phyloP scores from a whole-genome alignment of 106 monocot genomes.

The Dioscorea zingiberensis region DNA sequence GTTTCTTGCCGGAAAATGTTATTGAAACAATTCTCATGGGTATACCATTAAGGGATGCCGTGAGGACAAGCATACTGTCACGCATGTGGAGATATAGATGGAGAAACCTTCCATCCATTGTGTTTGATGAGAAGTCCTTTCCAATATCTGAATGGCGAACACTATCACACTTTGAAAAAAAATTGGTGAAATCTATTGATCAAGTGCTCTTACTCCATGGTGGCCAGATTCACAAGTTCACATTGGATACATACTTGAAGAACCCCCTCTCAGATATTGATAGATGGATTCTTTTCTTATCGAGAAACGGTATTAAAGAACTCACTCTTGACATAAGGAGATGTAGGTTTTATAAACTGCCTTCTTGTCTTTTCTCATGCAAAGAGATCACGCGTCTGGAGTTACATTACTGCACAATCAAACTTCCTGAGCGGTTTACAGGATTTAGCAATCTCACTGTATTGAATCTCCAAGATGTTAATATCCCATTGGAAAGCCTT shows the following conservation, averaged over 20 bases:
- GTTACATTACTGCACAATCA: too few species aligned
- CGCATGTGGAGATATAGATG: too few species aligned
- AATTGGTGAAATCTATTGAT: too few species aligned
- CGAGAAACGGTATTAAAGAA: conserved; percentile 18
- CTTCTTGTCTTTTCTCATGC: conserved; percentile 5
- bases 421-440: too few species aligned
- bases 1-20: not conserved
- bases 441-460: too few species aligned
- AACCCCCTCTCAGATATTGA: too few species aligned
- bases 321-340: not conserved
- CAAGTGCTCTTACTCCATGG: too few species aligned
- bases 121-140: not conserved
- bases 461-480: not conserved
- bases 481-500: not conserved
- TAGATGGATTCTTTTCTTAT: too few species aligned
- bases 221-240: too few species aligned
- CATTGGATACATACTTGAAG: too few species aligned
- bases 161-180: conserved; percentile 1
- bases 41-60: conserved; percentile 2
- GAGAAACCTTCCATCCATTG: not conserved
- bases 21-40: not conserved
- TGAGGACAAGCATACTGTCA: too few species aligned
- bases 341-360: conserved; percentile 1
- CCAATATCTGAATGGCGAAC: not conserved
- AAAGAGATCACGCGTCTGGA: too few species aligned